Conservation (phyloP, 192 early-diverging fungal genomes). For the Glomus cerebriforme region DNA sequence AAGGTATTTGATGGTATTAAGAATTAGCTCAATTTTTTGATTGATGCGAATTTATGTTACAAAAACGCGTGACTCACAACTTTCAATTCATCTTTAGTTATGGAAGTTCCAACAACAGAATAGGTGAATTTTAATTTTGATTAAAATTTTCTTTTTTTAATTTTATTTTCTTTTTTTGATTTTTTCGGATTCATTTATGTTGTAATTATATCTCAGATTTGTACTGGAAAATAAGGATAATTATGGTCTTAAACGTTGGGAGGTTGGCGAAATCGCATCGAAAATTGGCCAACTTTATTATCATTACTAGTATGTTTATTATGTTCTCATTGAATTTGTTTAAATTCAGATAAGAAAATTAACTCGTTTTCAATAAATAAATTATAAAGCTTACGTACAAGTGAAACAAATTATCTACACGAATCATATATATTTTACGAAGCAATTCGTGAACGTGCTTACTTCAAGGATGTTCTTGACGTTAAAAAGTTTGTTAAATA, state of each 20-base stretch:
- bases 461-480: constrained; percentile 94
- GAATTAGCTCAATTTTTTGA: not conserved
- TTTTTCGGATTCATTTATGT: not conserved
- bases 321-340: not conserved
- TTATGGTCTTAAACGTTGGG: constrained; percentile 95
- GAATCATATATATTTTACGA: constrained; percentile 97
- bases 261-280: constrained; percentile 97
- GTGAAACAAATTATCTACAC: constrained; percentile 94
- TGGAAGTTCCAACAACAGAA: constrained; percentile 97
- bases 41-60: not conserved
- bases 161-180: not conserved
- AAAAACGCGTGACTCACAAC: not conserved
- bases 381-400: constrained; percentile 74
- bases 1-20: constrained; percentile 44
- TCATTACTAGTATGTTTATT: constrained; percentile 66
- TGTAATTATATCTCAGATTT: constrained; percentile 47
- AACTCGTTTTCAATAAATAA: too few relatives aligned
- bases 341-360: not conserved
- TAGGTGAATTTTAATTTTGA: constrained; percentile 50
- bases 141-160: not conserved
- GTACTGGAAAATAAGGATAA: constrained; percentile 85
- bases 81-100: constrained; percentile 46
- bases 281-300: constrained; percentile 96
- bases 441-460: constrained; percentile 90
- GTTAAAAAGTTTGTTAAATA: constrained; percentile 69